A percentile compares a stretch with the other conserved stretches of the same genome.
Conservation (phyloP, 1,284 basidiomycete species). For the Apiotrichum montevideense region DNA sequence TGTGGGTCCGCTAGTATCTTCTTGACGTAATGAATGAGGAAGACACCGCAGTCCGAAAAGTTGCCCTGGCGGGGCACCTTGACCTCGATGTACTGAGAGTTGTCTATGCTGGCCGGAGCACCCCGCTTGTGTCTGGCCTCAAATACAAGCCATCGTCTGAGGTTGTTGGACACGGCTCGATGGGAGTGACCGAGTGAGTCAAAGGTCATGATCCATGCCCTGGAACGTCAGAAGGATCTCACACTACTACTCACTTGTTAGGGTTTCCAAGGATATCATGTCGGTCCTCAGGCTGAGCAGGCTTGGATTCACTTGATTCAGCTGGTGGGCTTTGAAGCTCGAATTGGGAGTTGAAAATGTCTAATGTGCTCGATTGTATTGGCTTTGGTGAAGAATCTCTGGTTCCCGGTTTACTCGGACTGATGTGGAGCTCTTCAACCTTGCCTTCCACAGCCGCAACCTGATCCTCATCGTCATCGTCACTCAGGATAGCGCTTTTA, state of each 20-base stretch:
- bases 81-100: slow-evolving; percentile 33
- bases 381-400: not conserved
- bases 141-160: slow-evolving; percentile 63
- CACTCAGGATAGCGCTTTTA: not conserved
- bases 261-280: slow-evolving; percentile 14
- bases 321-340: not conserved
- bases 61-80: slow-evolving; percentile 50
- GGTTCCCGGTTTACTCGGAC: not conserved
- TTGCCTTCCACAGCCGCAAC: not conserved
- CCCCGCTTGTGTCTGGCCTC: slow-evolving; percentile 76
- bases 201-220: slow-evolving; percentile 73
- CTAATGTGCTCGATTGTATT: slow-evolving; percentile 1
- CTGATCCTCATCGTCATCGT: not conserved
- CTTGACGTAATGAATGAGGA: slow-evolving; percentile 46
- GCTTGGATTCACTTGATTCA: not conserved
- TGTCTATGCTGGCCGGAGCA: slow-evolving; percentile 46
- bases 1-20: slow-evolving; percentile 34
- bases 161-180: slow-evolving; percentile 55
- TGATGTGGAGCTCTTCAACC: not conserved
- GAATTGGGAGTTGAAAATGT: not conserved
- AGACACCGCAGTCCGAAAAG: slow-evolving; percentile 52
- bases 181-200: slow-evolving; percentile 78
- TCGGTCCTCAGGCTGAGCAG: slow-evolving; percentile 1
- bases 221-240: slow-evolving; percentile 33
- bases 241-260: slow-evolving; percentile 19